Base-by-base conservation (phyloP, 2,329 filamentous ascomycete species). In the Fonsecaea pugnacius region DNA sequence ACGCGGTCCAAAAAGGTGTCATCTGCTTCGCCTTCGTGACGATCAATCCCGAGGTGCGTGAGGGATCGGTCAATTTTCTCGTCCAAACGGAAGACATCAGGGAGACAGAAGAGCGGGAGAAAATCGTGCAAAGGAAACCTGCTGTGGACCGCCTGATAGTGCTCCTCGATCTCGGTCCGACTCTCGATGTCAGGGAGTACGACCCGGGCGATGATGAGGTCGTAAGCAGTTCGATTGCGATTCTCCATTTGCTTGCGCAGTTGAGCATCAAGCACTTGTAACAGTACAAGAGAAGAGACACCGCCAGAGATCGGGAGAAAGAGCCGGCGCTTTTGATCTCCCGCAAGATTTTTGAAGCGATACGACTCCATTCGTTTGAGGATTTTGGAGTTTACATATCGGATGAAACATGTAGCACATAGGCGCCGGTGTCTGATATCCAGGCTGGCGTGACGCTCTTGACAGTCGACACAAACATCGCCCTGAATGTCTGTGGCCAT, bases 221-320 rank as follows among this genome's bases (percentile, higher is more conserved):
- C 85, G 74, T 91, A 96, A 0, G 85, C 85, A 4, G 87, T 81
- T 58, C 87, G 84, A 4, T 86, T 85, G 58, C 74, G 73, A 65
- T 86, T 88, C 50, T 83, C 80, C 46, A 84, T 82, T 74, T 94
- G 89, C 60, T 83, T 84, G 69, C 85, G 81, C 52, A 90, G 81
- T 72, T 92, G 90, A 65, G 84, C 79, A 75, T 91, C 85, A 60
- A 98, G 80, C 24, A 96, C 83, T 71, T 94, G 85, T 33, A 96
- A 81, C 50, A 99, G 81, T 14, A 87, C 85, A 14, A 90, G 83
- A 0, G 94, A 98, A 1, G 91, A 95, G 1, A 90, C 81, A 0
- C 95, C 94, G 72, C 92, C 89, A 0, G 93, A 96, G 1, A 97
- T 80, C 5, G 92, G 91, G 21, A 96, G 80, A 18, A 96, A 80